These are phyloP conservation scores for Candida gorgasii DNA, from an alignment of 805 yeast genomes.

Conservation along the genomic window DNA sequence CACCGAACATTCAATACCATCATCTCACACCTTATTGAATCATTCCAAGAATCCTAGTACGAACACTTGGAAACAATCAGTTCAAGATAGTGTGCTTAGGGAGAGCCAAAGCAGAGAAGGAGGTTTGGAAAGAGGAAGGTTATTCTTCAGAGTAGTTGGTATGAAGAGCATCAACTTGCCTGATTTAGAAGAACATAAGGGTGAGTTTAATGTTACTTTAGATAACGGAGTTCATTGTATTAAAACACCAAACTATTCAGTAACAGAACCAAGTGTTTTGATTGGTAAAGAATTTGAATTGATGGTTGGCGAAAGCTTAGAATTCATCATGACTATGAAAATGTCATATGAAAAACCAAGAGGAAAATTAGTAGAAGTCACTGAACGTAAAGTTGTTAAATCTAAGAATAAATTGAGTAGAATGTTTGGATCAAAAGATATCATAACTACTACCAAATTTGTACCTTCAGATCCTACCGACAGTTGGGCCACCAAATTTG, in stretches of 20 bases:
- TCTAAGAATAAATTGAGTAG: conserved; percentile 48
- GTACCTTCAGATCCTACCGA: conserved; percentile 56
- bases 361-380: conserved; percentile 57
- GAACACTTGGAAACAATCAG: conserved; percentile 16
- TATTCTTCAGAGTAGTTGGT: conserved; percentile 53
- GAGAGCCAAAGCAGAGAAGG: conserved; percentile 12
- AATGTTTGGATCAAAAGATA: conserved; percentile 48
- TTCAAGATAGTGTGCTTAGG: conserved; percentile 16
- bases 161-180: conserved; percentile 50
- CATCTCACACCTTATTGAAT: conserved; percentile 16
- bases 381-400: conserved; percentile 53
- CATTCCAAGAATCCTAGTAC: conserved; percentile 9
- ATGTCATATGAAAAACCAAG: conserved; percentile 54
- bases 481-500: conserved; percentile 63
- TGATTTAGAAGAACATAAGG: conserved; percentile 45
- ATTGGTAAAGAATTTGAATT: conserved; percentile 80
- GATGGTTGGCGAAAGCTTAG: conserved; percentile 59
- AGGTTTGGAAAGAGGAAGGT: conserved; percentile 48
- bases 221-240: conserved; percentile 85
- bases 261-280: conserved; percentile 31
- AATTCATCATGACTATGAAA: conserved; percentile 72
- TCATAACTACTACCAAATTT: conserved; percentile 50
- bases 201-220: conserved; percentile 52
- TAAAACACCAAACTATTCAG: conserved; percentile 56
- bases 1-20: conserved; percentile 16